Conservation (phyloP, 768 basidiomycete species). For the Boletus edulis region DNA sequence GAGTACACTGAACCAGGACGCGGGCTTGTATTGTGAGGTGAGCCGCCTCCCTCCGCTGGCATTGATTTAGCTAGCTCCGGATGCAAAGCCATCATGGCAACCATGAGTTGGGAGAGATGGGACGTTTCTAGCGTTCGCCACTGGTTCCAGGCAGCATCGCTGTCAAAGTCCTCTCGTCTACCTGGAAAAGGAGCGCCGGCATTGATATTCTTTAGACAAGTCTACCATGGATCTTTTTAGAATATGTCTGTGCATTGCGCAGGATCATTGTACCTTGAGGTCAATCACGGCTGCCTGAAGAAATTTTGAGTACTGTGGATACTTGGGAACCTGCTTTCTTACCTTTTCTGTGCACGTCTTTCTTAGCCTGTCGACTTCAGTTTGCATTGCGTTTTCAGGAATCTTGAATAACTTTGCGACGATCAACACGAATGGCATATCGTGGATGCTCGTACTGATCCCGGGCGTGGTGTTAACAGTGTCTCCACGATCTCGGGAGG, state of each 20-base stretch:
- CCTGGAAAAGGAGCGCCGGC: slow-evolving; percentile 83
- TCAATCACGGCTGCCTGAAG: slow-evolving; percentile 78
- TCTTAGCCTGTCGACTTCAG: slow-evolving; percentile 67
- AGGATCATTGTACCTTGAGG: slow-evolving; percentile 59
- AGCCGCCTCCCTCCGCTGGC: slow-evolving; percentile 43
- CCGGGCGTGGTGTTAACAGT: slow-evolving; percentile 41
- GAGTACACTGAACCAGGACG: slow-evolving; percentile 64
- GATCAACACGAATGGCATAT: slow-evolving; percentile 75
- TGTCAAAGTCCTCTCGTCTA: slow-evolving; percentile 82
- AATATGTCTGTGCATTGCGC: not conserved
- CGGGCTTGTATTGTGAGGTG: slow-evolving; percentile 7
- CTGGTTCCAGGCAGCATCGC: slow-evolving; percentile 76
- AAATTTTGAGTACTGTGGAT: slow-evolving; percentile 1
- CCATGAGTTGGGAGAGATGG: slow-evolving; percentile 83
- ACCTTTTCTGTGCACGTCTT: slow-evolving; percentile 77
- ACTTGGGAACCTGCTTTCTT: not conserved
- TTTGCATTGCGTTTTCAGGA: slow-evolving; percentile 61
- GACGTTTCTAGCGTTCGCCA: slow-evolving; percentile 84
- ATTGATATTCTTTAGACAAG: slow-evolving; percentile 88
- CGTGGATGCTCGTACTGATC: slow-evolving; percentile 47
- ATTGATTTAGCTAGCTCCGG: slow-evolving; percentile 83
- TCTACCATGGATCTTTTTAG: slow-evolving; percentile 35
- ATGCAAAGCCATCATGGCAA: slow-evolving; percentile 81
- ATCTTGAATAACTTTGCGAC: slow-evolving; percentile 76
- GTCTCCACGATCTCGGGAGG: slow-evolving; percentile 53